Conservation (phyloP, 1,284 basidiomycete species). For the Marasmius oreades region DNA sequence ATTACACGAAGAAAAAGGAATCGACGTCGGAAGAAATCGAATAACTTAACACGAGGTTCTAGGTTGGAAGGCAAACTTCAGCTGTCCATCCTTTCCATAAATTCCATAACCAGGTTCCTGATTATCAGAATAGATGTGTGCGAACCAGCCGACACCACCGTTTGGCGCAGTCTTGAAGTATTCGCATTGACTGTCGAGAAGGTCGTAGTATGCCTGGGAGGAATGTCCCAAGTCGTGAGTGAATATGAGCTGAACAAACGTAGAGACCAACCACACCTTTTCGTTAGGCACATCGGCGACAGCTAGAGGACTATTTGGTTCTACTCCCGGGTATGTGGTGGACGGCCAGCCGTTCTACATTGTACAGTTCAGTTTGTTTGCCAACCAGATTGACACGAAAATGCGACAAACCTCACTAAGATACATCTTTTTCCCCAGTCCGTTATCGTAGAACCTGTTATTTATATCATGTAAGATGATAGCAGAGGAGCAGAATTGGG, state of each 20-base stretch:
- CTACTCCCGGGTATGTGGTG: slow-evolving; percentile 49
- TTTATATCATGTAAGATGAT: neutral
- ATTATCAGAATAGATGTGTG: slow-evolving; percentile 67
- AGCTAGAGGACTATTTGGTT: slow-evolving; percentile 55
- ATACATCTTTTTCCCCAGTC: slow-evolving; percentile 68
- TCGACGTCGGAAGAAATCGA: neutral
- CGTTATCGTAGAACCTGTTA: slow-evolving; percentile 48
- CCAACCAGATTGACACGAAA: neutral
- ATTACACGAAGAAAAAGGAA: neutral
- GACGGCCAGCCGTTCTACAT: slow-evolving; percentile 73
- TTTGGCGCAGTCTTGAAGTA: slow-evolving; percentile 54
- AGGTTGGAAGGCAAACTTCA: slow-evolving; percentile 57
- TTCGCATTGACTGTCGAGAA: slow-evolving; percentile 62
- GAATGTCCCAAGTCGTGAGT: neutral
- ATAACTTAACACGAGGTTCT: slow-evolving; percentile 37
- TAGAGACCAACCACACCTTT: slow-evolving; percentile 33
- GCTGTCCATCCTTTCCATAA: slow-evolving; percentile 39
- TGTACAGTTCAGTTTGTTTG: slow-evolving; percentile 2
- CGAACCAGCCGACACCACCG: slow-evolving; percentile 77
- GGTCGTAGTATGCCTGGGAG: slow-evolving; percentile 52
- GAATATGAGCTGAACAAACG: neutral
- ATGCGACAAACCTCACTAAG: slow-evolving; percentile 49
- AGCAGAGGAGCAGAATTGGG: neutral
- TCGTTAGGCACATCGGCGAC: slow-evolving; percentile 58
- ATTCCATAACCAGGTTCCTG: slow-evolving; percentile 69